These are phyloP conservation scores for Camellia granthamiana DNA, from an alignment of 148 eudicot genomes.

Conservation along the genomic window DNA sequence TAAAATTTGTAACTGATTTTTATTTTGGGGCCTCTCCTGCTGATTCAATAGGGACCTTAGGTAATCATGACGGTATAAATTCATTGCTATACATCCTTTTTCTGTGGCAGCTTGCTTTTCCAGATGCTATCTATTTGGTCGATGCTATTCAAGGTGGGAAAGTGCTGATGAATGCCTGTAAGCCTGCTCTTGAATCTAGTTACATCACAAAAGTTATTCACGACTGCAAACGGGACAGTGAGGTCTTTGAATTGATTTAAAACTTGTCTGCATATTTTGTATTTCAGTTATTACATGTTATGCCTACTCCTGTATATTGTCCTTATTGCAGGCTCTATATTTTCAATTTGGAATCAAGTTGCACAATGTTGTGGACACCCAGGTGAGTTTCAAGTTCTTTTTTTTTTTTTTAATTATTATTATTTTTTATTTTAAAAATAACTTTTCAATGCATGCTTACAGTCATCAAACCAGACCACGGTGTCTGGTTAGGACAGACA, in stretches of 20 bases:
- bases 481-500: too few relatives aligned
- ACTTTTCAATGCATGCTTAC: background rate
- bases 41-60: background rate
- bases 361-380: conserved; percentile 92
- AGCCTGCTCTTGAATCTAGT: conserved; percentile 91
- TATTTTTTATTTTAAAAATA: background rate
- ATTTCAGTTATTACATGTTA: background rate
- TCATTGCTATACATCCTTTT: conserved; percentile 7
- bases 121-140: conserved; percentile 87
- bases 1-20: background rate
- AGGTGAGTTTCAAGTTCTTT: conserved; percentile 41
- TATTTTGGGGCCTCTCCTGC: background rate
- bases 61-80: background rate
- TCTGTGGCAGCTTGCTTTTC: conserved; percentile 76
- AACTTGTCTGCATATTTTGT: conserved; percentile 2
- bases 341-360: conserved; percentile 89
- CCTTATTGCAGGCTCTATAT: conserved; percentile 64
- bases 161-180: conserved; percentile 77
- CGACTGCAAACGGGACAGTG: conserved; percentile 99
- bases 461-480: too few relatives aligned
- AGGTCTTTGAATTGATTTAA: conserved; percentile 50
- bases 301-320: background rate
- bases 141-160: conserved; percentile 87
- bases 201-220: conserved; percentile 93
- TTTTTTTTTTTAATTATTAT: background rate